Percentiles rank a stretch among this genome's conserved stretches.
Conservation (phyloP, 73 alveolate genomes). For the Tetrahymena malaccensis region DNA sequence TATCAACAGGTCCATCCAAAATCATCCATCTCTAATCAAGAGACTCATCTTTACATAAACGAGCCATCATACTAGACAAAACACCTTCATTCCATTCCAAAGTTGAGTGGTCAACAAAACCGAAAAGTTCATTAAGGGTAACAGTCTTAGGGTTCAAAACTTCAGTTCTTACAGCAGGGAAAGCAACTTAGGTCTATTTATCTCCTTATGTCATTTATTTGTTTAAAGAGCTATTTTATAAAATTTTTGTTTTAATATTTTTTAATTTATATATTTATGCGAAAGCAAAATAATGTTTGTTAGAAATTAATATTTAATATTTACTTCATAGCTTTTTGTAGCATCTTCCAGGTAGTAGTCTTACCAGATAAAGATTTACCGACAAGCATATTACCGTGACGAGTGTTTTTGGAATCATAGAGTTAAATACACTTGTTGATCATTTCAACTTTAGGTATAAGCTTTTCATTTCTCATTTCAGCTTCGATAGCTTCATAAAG, state of each 20-base stretch:
- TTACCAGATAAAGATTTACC: slow-evolving; percentile 98
- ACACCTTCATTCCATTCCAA: slow-evolving; percentile 99
- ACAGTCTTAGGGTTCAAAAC: slow-evolving; percentile 93
- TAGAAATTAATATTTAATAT: neutral
- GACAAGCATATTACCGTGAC: slow-evolving; percentile 99
- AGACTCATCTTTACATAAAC: slow-evolving; percentile 89
- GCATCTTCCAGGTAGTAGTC: slow-evolving; percentile 92
- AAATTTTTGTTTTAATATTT: too few species aligned
- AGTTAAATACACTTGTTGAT: slow-evolving; percentile 69
- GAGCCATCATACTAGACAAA: slow-evolving; percentile 89
- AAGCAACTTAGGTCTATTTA: slow-evolving; percentile 42
- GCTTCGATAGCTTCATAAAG: slow-evolving; percentile 72
- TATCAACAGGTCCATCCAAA: slow-evolving; percentile 99
- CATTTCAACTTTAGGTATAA: slow-evolving; percentile 31
- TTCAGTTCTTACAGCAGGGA: slow-evolving; percentile 65
- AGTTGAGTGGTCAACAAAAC: slow-evolving; percentile 66
- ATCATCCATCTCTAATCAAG: slow-evolving; percentile 93
- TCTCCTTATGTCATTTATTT: neutral
- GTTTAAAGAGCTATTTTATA: neutral
- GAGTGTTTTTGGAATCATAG: slow-evolving; percentile 78
- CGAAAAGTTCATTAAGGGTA: slow-evolving; percentile 90
- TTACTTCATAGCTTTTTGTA: slow-evolving; percentile 71
- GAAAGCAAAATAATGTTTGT: too few species aligned
- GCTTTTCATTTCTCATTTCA: slow-evolving; percentile 69
- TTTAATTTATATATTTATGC: too few species aligned